A percentile compares a stretch with the other conserved stretches of the same genome.
phyloP scores from a whole-genome alignment of 495 filamentous ascomycete genomes.

The Penicillium pancosmium region DNA sequence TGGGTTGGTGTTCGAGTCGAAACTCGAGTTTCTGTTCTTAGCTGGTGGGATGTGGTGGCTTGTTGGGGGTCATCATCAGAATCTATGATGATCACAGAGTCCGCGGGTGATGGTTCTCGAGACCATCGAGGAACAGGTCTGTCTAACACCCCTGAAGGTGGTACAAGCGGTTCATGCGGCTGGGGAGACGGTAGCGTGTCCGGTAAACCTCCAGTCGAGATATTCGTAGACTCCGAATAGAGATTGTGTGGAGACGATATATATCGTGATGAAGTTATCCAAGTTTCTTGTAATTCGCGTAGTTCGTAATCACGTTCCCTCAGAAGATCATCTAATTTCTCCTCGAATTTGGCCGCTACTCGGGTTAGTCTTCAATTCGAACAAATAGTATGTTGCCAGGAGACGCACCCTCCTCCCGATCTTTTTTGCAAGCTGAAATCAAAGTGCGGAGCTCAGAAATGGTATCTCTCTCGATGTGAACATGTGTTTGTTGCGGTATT shows the following conservation, averaged over 20 bases:
- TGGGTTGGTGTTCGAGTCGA: background rate
- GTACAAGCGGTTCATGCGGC: background rate
- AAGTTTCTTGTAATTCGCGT: background rate
- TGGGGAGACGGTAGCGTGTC: background rate
- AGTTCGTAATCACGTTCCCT: slow-evolving; percentile 1
- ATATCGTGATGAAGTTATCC: background rate
- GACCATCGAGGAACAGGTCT: background rate
- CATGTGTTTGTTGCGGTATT: background rate
- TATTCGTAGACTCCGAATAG: background rate
- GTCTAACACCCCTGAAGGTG: background rate
- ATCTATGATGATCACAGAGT: background rate
- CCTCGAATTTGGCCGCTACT: slow-evolving; percentile 2
- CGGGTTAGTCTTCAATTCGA: background rate
- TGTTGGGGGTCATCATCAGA: background rate
- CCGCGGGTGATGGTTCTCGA: background rate
- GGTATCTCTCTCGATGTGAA: background rate
- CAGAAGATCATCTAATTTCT: slow-evolving; percentile 1
- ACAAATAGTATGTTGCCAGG: background rate
- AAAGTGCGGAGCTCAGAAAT: background rate
- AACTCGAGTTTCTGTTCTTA: background rate
- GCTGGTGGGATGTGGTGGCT: background rate
- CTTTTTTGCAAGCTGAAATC: background rate
- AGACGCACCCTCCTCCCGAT: background rate
- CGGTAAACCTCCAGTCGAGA: background rate
- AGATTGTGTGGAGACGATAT: background rate